A percentile compares a stretch with the other conserved stretches of the same genome.
Conservation (phyloP, 768 basidiomycete species). For the Mrakia gelida region DNA sequence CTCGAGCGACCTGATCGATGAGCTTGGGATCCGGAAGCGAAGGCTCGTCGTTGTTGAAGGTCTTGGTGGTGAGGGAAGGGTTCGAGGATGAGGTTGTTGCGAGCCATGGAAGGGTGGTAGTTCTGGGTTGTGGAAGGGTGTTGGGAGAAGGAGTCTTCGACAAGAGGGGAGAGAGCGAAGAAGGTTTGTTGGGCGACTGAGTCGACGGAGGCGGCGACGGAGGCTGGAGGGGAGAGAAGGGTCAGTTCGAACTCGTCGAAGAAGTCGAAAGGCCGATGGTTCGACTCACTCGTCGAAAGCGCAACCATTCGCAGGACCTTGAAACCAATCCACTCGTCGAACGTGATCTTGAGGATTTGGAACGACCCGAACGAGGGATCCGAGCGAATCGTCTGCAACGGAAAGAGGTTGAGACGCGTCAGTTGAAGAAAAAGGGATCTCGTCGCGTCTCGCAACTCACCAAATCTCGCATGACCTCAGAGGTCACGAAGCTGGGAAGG, state of each 20-base stretch:
- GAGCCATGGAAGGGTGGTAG: not conserved
- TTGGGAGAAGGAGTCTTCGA: conserved; percentile 11
- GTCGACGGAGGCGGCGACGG: conserved; percentile 72
- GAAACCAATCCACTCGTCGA: conserved; percentile 89
- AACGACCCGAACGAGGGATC: conserved; percentile 90
- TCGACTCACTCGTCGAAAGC: conserved; percentile 59
- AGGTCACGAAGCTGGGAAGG: conserved; percentile 68
- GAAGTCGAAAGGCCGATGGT: too few relatives aligned
- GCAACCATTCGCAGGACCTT: conserved; percentile 83
- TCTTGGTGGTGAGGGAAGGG: not conserved
- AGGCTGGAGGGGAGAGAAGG: not conserved
- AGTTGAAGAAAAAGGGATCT: not conserved
- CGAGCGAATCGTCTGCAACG: conserved; percentile 72
- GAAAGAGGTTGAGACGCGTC: not conserved
- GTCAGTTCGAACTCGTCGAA: too few relatives aligned
- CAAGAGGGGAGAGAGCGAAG: conserved; percentile 66
- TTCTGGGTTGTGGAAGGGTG: not conserved
- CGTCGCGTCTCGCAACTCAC: conserved; percentile 49
- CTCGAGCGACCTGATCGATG: not conserved
- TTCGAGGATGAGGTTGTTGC: not conserved
- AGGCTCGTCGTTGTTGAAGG: not conserved
- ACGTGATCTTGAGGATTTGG: conserved; percentile 83
- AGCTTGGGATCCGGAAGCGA: not conserved
- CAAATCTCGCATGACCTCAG: conserved; percentile 86
- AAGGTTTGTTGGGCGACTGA: conserved; percentile 88